These are phyloP conservation scores for Quercus wislizeni DNA, from an alignment of 306 rosid species.

Conservation along the genomic window DNA sequence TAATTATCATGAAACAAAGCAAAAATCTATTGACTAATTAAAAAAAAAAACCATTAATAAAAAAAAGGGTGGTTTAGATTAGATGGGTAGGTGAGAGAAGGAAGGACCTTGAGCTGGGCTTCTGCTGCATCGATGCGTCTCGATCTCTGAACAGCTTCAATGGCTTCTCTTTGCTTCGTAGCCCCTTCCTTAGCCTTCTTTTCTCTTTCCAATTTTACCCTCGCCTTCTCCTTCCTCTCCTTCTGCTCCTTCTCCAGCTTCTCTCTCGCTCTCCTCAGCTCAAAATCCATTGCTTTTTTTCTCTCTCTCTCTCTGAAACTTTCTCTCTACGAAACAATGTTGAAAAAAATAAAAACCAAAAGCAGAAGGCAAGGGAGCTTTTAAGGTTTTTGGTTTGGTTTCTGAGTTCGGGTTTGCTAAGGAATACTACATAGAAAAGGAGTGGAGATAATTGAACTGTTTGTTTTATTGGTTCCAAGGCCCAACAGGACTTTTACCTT, in stretches of 20 bases:
- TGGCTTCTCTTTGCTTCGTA: slow-evolving; percentile 69
- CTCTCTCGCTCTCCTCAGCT: slow-evolving; percentile 87
- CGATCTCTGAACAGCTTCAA: slow-evolving; percentile 77
- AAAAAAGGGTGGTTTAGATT: background rate
- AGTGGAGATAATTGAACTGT: too few relatives aligned
- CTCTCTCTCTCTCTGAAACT: background rate
- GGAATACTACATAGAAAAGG: background rate
- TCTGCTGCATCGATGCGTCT: slow-evolving; percentile 78
- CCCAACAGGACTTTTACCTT: background rate
- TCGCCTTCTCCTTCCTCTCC: slow-evolving; percentile 56
- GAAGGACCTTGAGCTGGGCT: slow-evolving; percentile 81
- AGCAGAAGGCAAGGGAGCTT: background rate
- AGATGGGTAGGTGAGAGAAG: background rate
- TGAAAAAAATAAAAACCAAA: background rate
- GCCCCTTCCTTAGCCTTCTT: slow-evolving; percentile 71
- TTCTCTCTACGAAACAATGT: background rate
- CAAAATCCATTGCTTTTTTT: slow-evolving; percentile 65
- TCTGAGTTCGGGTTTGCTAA: background rate
- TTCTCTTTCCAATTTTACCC: slow-evolving; percentile 55
- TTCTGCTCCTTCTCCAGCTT: slow-evolving; percentile 87
- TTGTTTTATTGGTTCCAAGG: background rate
- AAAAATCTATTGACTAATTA: background rate
- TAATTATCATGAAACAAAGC: background rate
- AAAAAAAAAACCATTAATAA: background rate
- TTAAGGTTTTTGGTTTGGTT: background rate